Conservation (phyloP, 2,329 filamentous ascomycete genomes). For the Colletotrichum sp. region DNA sequence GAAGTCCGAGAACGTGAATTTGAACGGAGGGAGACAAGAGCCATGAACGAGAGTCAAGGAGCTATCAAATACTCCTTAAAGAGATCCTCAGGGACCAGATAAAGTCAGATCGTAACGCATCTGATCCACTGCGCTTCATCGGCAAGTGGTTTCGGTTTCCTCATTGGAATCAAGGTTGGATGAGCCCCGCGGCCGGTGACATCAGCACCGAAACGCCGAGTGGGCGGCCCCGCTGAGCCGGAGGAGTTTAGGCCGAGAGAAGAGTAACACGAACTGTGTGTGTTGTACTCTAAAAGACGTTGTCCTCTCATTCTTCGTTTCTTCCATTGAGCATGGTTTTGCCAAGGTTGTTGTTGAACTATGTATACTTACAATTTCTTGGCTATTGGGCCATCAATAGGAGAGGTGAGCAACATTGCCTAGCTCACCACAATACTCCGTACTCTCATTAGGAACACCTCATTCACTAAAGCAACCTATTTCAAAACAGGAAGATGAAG, state of each 20-base stretch:
- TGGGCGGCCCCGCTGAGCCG: not conserved
- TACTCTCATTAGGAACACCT: too few species aligned
- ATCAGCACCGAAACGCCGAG: conserved; percentile 15
- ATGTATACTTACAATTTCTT: not conserved
- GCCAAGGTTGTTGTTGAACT: not conserved
- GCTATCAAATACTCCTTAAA: not conserved
- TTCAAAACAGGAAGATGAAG: not conserved
- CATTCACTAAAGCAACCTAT: fast-evolving
- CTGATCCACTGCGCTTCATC: not conserved
- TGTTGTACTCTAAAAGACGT: not conserved
- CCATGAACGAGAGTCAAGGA: not conserved
- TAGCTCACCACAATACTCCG: too few species aligned
- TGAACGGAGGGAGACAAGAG: not conserved
- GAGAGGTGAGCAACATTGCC: fast-evolving
- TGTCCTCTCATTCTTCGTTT: not conserved
- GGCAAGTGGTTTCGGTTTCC: not conserved
- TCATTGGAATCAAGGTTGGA: not conserved
- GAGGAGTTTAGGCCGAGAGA: not conserved
- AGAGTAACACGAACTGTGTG: too few species aligned
- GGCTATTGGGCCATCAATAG: not conserved
- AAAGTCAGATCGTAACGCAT: not conserved
- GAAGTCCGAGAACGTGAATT: not conserved
- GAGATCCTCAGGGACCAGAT: too few species aligned
- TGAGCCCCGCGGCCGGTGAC: conserved; percentile 10
- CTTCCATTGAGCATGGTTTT: not conserved